Evolutionary conservation across 2,329 filamentous ascomycete species (phyloP), one percentile per base, ranked within the genome.

Genomic region (Sarocladiaceae sp.): DNA sequence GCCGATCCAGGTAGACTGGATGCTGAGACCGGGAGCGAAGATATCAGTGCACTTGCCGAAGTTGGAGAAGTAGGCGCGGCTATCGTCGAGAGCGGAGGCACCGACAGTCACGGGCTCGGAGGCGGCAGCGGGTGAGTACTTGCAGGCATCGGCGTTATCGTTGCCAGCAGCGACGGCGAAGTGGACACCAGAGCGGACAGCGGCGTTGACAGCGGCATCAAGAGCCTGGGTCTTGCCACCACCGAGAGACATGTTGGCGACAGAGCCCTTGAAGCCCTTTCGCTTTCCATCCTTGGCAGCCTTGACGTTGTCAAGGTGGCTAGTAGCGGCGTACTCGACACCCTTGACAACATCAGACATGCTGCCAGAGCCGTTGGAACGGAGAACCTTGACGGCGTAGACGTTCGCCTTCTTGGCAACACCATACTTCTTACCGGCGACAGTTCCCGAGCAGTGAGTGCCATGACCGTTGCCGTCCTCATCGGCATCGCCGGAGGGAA

Each of bases 21-120:
- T 95, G 83, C 89, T 95, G 60, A 96, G 78, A 62, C 93, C 93
- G 49, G 93, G 93, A 51, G 90, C 93, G 61, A 98, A 98, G 77
- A 98, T 95, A 70, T 98, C 93, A 66, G 91, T 95, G 80, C 93
- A 98, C 78, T 91, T 93, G 68, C 93, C 93, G 69, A 83, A 97
- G 86, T 98, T 98, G 81, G 94, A 98, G 83, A 98, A 98, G 81
- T 97, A 98, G 53, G 93, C 93, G 70, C 93, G 91, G 76, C 88
- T 88, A 64, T 98, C 93, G 60, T 85, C 81, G 48, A 98, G 80
- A 56, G 88, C 93, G 35, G 89, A 95, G 55, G 93, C 93, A 69
- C 91, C 94, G 52, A 98, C 93, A 47, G 93, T 98, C 65, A 98
- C 81, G 55, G 93, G 90, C 19, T 39, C 35, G 58, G 80, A 76